These are phyloP conservation scores for Tetrapisispora taiwanensis DNA, from an alignment of 805 yeast genomes.

Conservation along the genomic window DNA sequence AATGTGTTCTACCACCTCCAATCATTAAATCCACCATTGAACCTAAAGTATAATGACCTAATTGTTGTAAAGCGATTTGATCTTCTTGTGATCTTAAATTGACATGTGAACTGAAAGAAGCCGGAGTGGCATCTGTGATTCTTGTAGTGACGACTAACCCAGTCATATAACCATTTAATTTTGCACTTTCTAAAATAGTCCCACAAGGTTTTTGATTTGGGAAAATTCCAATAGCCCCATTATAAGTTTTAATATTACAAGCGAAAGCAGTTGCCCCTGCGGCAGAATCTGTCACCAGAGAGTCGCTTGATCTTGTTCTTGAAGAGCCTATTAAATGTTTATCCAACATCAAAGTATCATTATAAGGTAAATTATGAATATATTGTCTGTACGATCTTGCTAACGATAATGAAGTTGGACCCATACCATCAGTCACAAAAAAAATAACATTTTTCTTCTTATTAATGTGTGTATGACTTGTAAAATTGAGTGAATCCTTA, in stretches of 20 bases:
- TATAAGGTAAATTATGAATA: constrained; percentile 34
- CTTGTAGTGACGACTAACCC: constrained; percentile 90
- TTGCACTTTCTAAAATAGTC: constrained; percentile 79
- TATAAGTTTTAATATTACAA: constrained; percentile 73
- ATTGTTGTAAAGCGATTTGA: constrained; percentile 75
- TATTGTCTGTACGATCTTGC: constrained; percentile 67
- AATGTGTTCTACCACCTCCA: constrained; percentile 89
- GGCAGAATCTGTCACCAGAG: constrained; percentile 86
- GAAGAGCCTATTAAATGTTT: constrained; percentile 69
- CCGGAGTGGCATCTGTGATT: constrained; percentile 93
- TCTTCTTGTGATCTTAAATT: constrained; percentile 70
- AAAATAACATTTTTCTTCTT: constrained; percentile 66
- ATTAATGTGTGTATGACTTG: no score
- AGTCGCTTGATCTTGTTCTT: constrained; percentile 67
- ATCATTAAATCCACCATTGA: constrained; percentile 71
- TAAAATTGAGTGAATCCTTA: no score
- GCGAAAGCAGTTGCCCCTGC: constrained; percentile 96
- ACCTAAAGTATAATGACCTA: constrained; percentile 76
- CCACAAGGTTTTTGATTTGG: constrained; percentile 69
- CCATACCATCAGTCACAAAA: constrained; percentile 94
- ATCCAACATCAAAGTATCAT: constrained; percentile 55
- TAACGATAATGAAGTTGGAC: constrained; percentile 75
- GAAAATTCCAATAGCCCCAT: constrained; percentile 86
- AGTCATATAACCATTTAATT: constrained; percentile 67
- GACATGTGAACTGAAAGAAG: constrained; percentile 75